Base-by-base conservation (phyloP, 208 protist genomes). In the Crithidia mellificae region DNA sequence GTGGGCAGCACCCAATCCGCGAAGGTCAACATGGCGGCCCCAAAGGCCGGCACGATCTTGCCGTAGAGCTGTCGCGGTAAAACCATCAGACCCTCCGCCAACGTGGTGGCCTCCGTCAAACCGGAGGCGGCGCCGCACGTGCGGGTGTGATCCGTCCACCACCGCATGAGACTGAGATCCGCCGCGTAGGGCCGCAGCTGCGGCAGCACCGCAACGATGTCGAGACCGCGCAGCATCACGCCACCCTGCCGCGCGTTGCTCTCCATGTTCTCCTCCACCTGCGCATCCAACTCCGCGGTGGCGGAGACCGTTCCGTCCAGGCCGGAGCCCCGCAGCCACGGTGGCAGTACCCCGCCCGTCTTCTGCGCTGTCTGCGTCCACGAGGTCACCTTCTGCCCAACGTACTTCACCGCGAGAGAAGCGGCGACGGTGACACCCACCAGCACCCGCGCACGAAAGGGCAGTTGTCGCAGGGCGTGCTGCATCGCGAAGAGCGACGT, bases 121-220 rank as follows among this genome's bases (percentile, higher is more conserved):
- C 66, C 61, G 1, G n/a, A 43, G 4, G 65, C 54, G 24, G 65
- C 62, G 2, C 62, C 56, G 44, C 53, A 68, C 17, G 53, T 46
- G 25, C 49, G 54, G 15, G 66, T 76, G 52, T 84, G 68, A 12
- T 70, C 20, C n/a, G 73, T 85, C 87, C 84, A 93, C 87, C 78
- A 88, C 43, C 49, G 39, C 83, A 90, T 90, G 20, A 93, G 70
- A 2, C 56, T 52, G 12, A 81, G 66, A 44, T 93, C 87, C 7
- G 82, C 87, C n/a, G 68, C 84, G 59, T 90, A 88, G 14, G 84
- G 87, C 0, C 87, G 87, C 27, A 93, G 80, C 54, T 88, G 81
- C 27, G 77, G 84, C 34, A 90, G 55, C 30, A 77, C 72, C 15
- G 77, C 76, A 41, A 90, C 77, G 44, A 93, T 93, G 59, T 93